These are phyloP conservation scores for Beverwykella pulmonaria DNA, from an alignment of 495 filamentous ascomycete species.

Conservation along the genomic window DNA sequence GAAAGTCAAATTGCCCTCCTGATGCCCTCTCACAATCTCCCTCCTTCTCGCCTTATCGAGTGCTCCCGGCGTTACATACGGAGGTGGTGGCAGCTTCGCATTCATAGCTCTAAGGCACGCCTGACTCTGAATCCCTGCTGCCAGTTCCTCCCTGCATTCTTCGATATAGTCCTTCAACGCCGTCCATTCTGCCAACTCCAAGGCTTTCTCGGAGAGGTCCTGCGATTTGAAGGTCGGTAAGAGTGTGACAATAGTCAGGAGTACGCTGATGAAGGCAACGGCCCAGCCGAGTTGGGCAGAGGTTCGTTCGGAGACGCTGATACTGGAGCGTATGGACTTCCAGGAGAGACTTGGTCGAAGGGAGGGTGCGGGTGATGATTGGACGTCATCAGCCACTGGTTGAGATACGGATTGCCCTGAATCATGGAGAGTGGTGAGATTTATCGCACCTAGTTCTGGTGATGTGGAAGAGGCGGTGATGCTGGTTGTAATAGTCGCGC, in stretches of 20 bases:
- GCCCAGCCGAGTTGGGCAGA: constrained; percentile 24
- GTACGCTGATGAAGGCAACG: constrained; percentile 21
- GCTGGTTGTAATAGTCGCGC: neutral
- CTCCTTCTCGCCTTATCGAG: constrained; percentile 8
- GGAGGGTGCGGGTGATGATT: neutral
- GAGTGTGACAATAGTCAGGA: constrained; percentile 21
- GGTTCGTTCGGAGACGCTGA: constrained; percentile 20
- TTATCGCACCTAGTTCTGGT: neutral
- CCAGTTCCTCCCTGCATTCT: constrained; percentile 26
- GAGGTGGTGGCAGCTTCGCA: constrained; percentile 22
- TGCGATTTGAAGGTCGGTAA: constrained; percentile 24
- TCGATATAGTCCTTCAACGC: constrained; percentile 32
- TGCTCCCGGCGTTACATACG: constrained; percentile 3
- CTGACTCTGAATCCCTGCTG: constrained; percentile 21
- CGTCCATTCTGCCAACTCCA: constrained; percentile 27
- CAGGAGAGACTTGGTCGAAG: constrained; percentile 12
- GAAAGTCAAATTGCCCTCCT: neutral
- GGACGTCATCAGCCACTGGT: neutral
- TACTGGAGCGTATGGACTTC: constrained; percentile 7
- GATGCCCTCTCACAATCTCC: neutral
- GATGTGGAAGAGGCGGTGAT: neutral
- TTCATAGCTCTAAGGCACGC: constrained; percentile 20
- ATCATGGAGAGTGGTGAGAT: neutral
- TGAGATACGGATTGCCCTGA: neutral
- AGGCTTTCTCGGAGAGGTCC: constrained; percentile 10